phyloP scores from a whole-genome alignment of 2,329 filamentous ascomycete species.

The Sporothrix pseudoabietina region DNA sequence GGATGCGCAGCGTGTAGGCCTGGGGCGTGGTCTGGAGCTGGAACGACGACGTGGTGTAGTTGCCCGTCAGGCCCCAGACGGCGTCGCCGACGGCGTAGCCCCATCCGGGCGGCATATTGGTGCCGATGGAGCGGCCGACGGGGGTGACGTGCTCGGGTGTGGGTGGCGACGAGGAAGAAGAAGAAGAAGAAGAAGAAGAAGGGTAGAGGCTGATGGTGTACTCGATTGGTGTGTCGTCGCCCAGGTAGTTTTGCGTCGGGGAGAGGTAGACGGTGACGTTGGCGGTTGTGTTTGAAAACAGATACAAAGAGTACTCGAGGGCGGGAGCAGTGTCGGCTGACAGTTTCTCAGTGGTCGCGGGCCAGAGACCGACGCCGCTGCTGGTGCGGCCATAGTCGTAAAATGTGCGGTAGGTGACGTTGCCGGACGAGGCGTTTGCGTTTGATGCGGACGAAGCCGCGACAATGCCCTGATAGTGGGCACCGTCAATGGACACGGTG shows the following conservation, averaged over 20 bases:
- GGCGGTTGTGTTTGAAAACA: slow-evolving; percentile 55
- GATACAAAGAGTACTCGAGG: slow-evolving; percentile 63
- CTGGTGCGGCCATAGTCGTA: slow-evolving; percentile 59
- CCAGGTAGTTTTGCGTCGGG: slow-evolving; percentile 56
- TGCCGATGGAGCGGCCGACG: slow-evolving; percentile 48
- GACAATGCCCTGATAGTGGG: slow-evolving; percentile 52
- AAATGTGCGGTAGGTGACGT: slow-evolving; percentile 55
- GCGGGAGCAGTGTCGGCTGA: slow-evolving; percentile 53
- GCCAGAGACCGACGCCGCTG: slow-evolving; percentile 60
- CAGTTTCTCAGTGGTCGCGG: slow-evolving; percentile 54
- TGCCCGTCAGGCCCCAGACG: slow-evolving; percentile 50
- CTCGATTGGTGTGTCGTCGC: slow-evolving; percentile 52
- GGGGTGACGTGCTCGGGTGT: slow-evolving; percentile 46
- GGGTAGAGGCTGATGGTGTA: slow-evolving; percentile 55
- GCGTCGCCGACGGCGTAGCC: slow-evolving; percentile 48
- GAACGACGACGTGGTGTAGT: slow-evolving; percentile 52
- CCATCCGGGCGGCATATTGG: slow-evolving; percentile 48
- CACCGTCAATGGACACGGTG: slow-evolving; percentile 58
- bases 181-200: slow-evolving; percentile 39
- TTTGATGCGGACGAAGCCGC: slow-evolving; percentile 34
- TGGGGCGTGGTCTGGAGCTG: slow-evolving; percentile 41
- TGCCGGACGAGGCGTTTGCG: slow-evolving; percentile 18
- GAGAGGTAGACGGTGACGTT: slow-evolving; percentile 56
- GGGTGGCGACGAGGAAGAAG: slow-evolving; percentile 31
- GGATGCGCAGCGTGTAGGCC: slow-evolving; percentile 55